These are phyloP conservation scores for Eimeria acervulina DNA, from an alignment of 169 alveolate genomes.

Conservation along the genomic window DNA sequence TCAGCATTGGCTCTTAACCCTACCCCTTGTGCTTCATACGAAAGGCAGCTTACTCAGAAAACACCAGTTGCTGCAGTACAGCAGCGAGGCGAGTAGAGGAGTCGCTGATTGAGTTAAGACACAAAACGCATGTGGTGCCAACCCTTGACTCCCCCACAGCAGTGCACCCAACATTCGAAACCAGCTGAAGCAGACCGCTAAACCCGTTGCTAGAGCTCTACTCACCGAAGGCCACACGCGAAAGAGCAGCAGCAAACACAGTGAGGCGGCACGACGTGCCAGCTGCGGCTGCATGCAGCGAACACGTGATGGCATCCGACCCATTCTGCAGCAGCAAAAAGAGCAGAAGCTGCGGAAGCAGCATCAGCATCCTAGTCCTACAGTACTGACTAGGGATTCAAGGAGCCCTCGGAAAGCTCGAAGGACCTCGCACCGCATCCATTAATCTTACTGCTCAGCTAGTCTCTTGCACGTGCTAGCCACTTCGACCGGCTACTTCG, in stretches of 20 bases:
- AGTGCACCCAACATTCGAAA: not conserved
- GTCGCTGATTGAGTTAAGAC: constrained; percentile 27
- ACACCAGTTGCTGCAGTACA: constrained; percentile 49
- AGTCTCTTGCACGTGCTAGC: not conserved
- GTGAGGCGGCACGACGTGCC: constrained; percentile 75
- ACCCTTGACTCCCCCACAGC: not conserved
- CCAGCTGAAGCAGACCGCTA: not conserved
- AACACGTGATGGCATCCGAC: constrained; percentile 34
- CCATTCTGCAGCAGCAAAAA: constrained; percentile 50
- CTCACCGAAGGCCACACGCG: constrained; percentile 63
- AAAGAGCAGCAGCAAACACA: constrained; percentile 62
- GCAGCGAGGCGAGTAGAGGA: constrained; percentile 17
- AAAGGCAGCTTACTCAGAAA: constrained; percentile 53
- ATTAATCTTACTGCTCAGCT: not conserved
- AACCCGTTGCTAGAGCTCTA: not conserved
- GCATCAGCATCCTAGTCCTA: not conserved
- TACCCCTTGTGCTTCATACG: not conserved
- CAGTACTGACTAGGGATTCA: not conserved
- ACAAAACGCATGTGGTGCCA: not conserved
- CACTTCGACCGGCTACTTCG: not conserved
- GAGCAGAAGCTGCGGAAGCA: not conserved
- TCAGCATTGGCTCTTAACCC: not conserved
- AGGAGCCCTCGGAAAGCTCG: not conserved
- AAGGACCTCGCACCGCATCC: not conserved
- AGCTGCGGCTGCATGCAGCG: constrained; percentile 74